These are phyloP conservation scores for Candida koratica DNA, from an alignment of 805 yeast genomes.

Conservation along the genomic window DNA sequence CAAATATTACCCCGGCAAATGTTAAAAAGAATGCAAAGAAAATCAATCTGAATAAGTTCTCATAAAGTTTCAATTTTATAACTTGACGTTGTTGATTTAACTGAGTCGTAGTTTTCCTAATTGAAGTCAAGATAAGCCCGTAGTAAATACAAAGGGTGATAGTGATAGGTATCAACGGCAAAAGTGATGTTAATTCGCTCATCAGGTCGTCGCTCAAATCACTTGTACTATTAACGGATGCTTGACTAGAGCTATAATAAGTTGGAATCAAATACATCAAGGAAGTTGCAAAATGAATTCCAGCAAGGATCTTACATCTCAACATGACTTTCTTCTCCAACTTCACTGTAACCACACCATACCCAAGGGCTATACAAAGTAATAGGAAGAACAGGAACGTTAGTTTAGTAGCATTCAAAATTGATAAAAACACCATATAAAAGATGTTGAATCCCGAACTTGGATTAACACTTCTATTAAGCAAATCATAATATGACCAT, in stretches of 20 bases:
- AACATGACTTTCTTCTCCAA: slow-evolving; percentile 73
- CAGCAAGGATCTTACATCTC: slow-evolving; percentile 44
- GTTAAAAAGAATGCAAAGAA: slow-evolving; percentile 67
- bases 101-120: slow-evolving; percentile 68
- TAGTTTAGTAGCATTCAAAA: slow-evolving; percentile 74
- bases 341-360: slow-evolving; percentile 89
- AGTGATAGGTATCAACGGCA: slow-evolving; percentile 68
- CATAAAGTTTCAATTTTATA: slow-evolving; percentile 86
- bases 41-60: slow-evolving; percentile 68
- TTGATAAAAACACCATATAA: slow-evolving; percentile 73
- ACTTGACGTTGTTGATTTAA: slow-evolving; percentile 84
- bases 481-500: slow-evolving; percentile 88
- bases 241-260: slow-evolving; percentile 27
- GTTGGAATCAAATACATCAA: slow-evolving; percentile 32
- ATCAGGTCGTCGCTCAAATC: slow-evolving; percentile 48
- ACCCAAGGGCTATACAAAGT: slow-evolving; percentile 83
- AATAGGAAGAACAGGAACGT: slow-evolving; percentile 86
- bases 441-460: slow-evolving; percentile 57
- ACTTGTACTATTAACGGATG: slow-evolving; percentile 20
- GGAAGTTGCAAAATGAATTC: slow-evolving; percentile 33
- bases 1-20: slow-evolving; percentile 64
- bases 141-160: slow-evolving; percentile 70
- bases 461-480: slow-evolving; percentile 52
- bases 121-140: slow-evolving; percentile 65
- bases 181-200: slow-evolving; percentile 44